A percentile compares a stretch with the other conserved stretches of the same genome.
phyloP scores from a whole-genome alignment of 306 rosid species.

The Fragaria vesca region DNA sequence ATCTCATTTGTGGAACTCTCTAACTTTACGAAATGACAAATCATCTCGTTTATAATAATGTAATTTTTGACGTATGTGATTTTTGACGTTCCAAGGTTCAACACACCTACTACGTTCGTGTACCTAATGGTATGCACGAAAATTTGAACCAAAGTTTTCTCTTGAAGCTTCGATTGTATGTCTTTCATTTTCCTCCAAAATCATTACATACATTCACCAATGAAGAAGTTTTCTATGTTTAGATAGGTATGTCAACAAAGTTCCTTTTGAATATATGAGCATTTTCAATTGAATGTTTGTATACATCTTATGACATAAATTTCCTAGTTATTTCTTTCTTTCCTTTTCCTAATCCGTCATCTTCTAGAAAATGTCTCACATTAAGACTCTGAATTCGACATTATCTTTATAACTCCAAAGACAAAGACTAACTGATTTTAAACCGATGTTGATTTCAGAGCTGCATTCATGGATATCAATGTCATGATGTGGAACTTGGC shows the following conservation, averaged over 20 bases:
- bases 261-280: not conserved
- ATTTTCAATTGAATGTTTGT: not conserved
- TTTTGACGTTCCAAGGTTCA: too few species aligned
- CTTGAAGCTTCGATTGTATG: not conserved
- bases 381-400: not conserved
- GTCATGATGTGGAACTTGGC: too few species aligned
- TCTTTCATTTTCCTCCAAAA: not conserved
- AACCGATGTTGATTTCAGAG: too few species aligned
- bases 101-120: not conserved
- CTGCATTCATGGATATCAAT: too few species aligned
- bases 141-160: not conserved
- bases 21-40: not conserved
- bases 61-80: not conserved
- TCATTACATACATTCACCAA: not conserved
- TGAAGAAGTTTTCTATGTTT: not conserved
- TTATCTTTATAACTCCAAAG: not conserved
- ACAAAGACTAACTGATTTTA: too few species aligned
- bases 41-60: not conserved
- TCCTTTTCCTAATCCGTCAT: not conserved
- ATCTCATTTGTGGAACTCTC: not conserved
- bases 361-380: not conserved
- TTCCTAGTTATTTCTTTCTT: not conserved
- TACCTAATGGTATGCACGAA: not conserved
- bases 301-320: not conserved
- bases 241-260: not conserved